These are phyloP conservation scores for Eutrema heterophyllum DNA, from an alignment of 345 rosid genomes.

Conservation along the genomic window DNA sequence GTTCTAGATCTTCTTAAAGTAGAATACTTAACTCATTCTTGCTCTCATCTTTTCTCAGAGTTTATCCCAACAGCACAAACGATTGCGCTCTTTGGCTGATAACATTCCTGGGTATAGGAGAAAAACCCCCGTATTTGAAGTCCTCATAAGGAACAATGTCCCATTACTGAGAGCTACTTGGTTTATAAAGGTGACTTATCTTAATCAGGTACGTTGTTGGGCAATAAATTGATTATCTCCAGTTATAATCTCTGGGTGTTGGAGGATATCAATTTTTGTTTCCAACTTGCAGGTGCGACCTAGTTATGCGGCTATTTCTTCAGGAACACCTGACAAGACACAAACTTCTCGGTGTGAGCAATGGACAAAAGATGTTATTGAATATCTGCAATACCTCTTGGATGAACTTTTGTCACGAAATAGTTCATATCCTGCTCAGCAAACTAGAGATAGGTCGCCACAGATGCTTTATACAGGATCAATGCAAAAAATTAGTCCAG, in stretches of 20 bases:
- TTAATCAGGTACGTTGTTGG: slow-evolving; percentile 68
- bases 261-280: slow-evolving; percentile 29
- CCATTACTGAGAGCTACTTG: slow-evolving; percentile 96
- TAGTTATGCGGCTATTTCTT: slow-evolving; percentile 55
- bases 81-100: slow-evolving; percentile 82
- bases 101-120: slow-evolving; percentile 80
- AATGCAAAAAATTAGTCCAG: slow-evolving; percentile 51
- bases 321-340: slow-evolving; percentile 60
- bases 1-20: neutral
- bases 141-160: slow-evolving; percentile 88
- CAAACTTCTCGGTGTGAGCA: slow-evolving; percentile 71
- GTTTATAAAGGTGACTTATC: slow-evolving; percentile 94
- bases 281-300: slow-evolving; percentile 66
- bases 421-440: slow-evolving; percentile 57
- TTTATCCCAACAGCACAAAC: slow-evolving; percentile 86
- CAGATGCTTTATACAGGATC: slow-evolving; percentile 68
- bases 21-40: slow-evolving; percentile 15
- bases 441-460: slow-evolving; percentile 57
- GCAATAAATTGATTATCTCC: neutral
- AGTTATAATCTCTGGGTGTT: neutral
- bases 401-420: slow-evolving; percentile 68
- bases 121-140: slow-evolving; percentile 74
- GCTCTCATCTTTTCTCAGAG: slow-evolving; percentile 37
- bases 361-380: slow-evolving; percentile 97
- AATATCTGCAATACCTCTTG: slow-evolving; percentile 75